A percentile compares a stretch with the other conserved stretches of the same genome.
phyloP scores from a whole-genome alignment of 352 stramenopile genomes.

The Phytophthora pistaciae region DNA sequence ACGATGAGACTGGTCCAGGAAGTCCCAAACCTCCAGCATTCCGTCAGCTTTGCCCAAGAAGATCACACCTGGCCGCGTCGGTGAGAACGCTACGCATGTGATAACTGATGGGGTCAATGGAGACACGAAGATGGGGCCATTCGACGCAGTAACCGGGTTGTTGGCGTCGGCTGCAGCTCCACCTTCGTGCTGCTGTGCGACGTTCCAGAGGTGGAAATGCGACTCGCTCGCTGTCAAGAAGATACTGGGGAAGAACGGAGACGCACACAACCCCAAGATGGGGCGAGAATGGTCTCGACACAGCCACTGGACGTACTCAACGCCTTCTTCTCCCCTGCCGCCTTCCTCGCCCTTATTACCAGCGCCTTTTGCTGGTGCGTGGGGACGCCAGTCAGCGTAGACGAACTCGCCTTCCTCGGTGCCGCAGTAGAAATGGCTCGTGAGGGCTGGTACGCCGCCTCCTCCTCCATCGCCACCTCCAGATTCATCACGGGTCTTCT shows the following conservation, averaged over 20 bases:
- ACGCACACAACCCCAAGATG: slow-evolving; percentile 81
- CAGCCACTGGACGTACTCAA: slow-evolving; percentile 94
- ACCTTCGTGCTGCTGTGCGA: slow-evolving; percentile 47
- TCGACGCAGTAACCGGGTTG: slow-evolving; percentile 28
- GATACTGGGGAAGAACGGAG: slow-evolving; percentile 93
- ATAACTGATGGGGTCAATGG: slow-evolving; percentile 83
- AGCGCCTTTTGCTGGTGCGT: slow-evolving; percentile 50
- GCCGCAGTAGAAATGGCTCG: slow-evolving; percentile 82
- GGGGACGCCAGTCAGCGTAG: slow-evolving; percentile 89
- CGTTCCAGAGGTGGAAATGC: slow-evolving; percentile 94
- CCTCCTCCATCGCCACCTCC: slow-evolving; percentile 13
- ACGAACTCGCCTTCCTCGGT: slow-evolving; percentile 93
- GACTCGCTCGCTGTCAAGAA: slow-evolving; percentile 90
- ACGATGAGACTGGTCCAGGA: slow-evolving; percentile 92
- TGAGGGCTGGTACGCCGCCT: slow-evolving; percentile 29
- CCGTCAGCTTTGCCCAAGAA: slow-evolving; percentile 92
- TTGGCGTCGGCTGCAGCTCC: slow-evolving; percentile 3
- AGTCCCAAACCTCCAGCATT: slow-evolving; percentile 94
- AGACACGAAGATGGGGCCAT: slow-evolving; percentile 88
- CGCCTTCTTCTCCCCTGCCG: slow-evolving; percentile 54
- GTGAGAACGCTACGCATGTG: slow-evolving; percentile 90
- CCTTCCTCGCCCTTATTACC: slow-evolving; percentile 46
- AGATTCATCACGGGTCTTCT: slow-evolving; percentile 67
- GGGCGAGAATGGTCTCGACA: slow-evolving; percentile 89
- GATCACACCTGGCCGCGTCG: slow-evolving; percentile 87